Base-by-base conservation (phyloP, 2,329 filamentous ascomycete species). In the Coniochaeta ligniaria region DNA sequence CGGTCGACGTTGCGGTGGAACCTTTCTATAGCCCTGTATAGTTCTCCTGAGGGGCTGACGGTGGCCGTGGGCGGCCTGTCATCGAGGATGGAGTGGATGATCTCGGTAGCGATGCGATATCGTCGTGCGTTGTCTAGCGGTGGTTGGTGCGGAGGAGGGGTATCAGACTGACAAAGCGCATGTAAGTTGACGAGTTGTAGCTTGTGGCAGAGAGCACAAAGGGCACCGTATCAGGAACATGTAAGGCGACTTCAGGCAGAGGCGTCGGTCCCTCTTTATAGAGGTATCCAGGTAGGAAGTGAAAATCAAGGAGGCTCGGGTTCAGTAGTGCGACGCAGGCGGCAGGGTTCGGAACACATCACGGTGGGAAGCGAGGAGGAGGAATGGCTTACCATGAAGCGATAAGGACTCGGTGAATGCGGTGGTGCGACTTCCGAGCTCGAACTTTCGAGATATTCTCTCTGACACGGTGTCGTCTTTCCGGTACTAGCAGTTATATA, bases 21-120 rank as follows among this genome's bases (percentile, higher is more conserved):
- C 61, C 74, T 71, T 63, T 75, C 75, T 73, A 79, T 74, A 58
- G 74, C 72, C 65, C 75, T 69, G 63, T 73, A 75, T 57, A 79
- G 66, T 68, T 79, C 75, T 64, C 75, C 75, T 28, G 76, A 78
- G 22, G 74, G 73, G 57, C 73, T 76, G 52, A 76, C 73, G 47
- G 75, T 68, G 60, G 70, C 66, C 63, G 71, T 67, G 17, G 71
- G 63, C 60, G 73, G 66, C 63, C 72, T 67, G 62, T 73, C 71
- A 67, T 77, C 72, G 66, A 77, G 71, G 59, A 76, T 75, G 59
- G 71, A 74, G 58, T 71, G 72, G 26, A 77, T 68, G 62, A 70
- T 69, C 60, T 70, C 69, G 66, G 71, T 65, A 63, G 71, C 69
- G 20, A 68, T 67, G 59, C 64, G 66, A 63, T 67, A 72, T 57